Evolutionary conservation across 2,329 filamentous ascomycete species (phyloP), one percentile per base, ranked within the genome.

Genomic region (Scopulariopsis brevicaulis): DNA sequence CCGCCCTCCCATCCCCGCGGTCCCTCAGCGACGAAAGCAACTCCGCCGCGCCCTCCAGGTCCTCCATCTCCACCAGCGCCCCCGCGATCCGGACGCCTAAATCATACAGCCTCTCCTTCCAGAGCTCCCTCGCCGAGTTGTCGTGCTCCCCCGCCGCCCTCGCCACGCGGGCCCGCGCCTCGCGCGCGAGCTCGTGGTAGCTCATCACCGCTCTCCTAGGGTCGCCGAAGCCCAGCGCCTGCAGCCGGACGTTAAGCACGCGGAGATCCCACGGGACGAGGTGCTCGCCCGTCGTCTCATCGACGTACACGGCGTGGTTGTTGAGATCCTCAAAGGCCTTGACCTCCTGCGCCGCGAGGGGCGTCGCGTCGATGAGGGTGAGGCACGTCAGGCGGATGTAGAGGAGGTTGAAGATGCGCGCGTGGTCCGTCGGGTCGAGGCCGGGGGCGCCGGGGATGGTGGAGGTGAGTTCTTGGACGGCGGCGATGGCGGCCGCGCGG

Each of bases 261-360:
- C 94, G 83, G 56, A 99, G 78, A 50, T 87, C 81, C 92, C 94
- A 99, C 0, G 93, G 93, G 0, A 93, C 87, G 0, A 96, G 78
- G 67, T 87, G 86, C 57, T 73, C 71, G 22, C 75, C 80, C 0
- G 73, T 78, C 25, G 69, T 65, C n/a, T 77, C 76, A 64, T 81
- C 81, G 7, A 77, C 71, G 68, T 84, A 89, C 61, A 74, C 79
- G 58, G 72, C 72, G 10, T 71, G 72, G 24, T 77, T 77, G 65
- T 81, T 83, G 1, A 86, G 71, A 64, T 86, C 83, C 64, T 85
- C 81, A 2, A 86, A 73, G 1, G 79, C 80, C 65, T 84, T 84
- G 34, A 81, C 82, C 66, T 86, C 84, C 65, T 86, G 86, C 50
- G 74, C 85, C 18, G 86, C 89, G 43, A 89, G 73, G n/a, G 82